Percentiles rank a stretch among this genome's conserved stretches.
These are phyloP conservation scores for Trichophyton benhamiae DNA, from an alignment of 2,329 filamentous ascomycete genomes.

Conservation along the genomic window DNA sequence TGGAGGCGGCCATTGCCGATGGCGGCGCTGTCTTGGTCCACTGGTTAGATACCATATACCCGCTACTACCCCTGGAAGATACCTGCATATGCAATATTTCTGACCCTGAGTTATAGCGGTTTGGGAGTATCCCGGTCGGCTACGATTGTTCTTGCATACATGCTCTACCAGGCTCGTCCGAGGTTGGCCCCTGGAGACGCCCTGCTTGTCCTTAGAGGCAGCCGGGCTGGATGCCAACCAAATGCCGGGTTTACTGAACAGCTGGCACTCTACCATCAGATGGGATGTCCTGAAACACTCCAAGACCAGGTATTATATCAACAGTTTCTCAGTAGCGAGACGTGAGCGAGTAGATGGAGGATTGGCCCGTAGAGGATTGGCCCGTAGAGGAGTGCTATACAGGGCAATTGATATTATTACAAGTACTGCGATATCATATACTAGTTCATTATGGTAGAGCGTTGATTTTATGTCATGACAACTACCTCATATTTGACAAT, in stretches of 20 bases:
- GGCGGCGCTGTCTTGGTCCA: constrained; percentile 52
- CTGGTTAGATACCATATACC: constrained; percentile 43
- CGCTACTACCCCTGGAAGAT: constrained; percentile 4
- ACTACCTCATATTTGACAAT: constrained; percentile 1
- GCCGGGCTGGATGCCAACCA: constrained; percentile 67
- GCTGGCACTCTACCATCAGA: constrained; percentile 71
- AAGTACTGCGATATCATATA: neutral
- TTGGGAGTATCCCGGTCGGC: constrained; percentile 94
- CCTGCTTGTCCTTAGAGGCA: constrained; percentile 55
- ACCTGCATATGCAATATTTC: neutral
- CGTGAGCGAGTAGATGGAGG: constrained; percentile 16
- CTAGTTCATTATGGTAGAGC: constrained; percentile 2
- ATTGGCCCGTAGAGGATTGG: constrained; percentile 46
- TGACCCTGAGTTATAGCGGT: constrained; percentile 45
- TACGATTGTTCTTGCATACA: constrained; percentile 68
- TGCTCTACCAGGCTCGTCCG: constrained; percentile 49
- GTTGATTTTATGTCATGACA: neutral
- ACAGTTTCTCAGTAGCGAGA: constrained; percentile 32
- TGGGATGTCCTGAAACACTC: constrained; percentile 64
- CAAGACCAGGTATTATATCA: constrained; percentile 58
- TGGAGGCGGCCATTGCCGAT: constrained; percentile 57
- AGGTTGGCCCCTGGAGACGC: constrained; percentile 50
- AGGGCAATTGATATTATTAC: neutral
- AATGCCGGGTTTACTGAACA: constrained; percentile 87
- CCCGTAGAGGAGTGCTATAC: neutral